phyloP scores from a whole-genome alignment of 192 early-diverging fungal genomes.

The Coemansia sp. region DNA sequence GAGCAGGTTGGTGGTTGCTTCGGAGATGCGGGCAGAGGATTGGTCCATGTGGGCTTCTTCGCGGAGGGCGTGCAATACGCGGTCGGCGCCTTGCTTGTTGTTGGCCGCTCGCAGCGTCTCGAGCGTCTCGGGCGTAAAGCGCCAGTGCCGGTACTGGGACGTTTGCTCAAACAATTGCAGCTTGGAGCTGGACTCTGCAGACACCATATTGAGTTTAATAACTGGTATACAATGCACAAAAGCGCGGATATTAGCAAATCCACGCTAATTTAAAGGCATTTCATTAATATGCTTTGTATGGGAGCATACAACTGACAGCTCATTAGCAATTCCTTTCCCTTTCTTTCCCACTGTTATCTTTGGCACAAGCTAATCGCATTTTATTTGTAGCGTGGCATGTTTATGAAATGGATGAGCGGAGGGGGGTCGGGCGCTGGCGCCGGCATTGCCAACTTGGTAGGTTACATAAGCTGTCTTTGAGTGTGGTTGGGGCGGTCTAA shows the following conservation, averaged over 20 bases:
- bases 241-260: not conserved
- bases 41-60: slow-evolving; percentile 57
- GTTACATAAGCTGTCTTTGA: not conserved
- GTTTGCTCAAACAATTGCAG: slow-evolving; percentile 65
- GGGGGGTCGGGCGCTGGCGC: slow-evolving; percentile 23
- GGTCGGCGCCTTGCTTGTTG: slow-evolving; percentile 59
- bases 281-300: not conserved
- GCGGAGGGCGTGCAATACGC: slow-evolving; percentile 57
- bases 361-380: not conserved
- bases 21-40: slow-evolving; percentile 21
- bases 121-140: slow-evolving; percentile 59
- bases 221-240: not conserved
- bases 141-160: slow-evolving; percentile 75
- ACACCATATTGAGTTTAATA: not conserved
- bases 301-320: not conserved
- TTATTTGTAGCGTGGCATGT: slow-evolving; percentile 45
- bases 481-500: not conserved
- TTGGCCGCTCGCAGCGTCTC: slow-evolving; percentile 60
- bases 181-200: not conserved
- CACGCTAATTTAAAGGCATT: not conserved
- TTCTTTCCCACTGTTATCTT: not conserved
- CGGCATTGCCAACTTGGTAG: slow-evolving; percentile 14
- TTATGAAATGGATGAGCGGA: slow-evolving; percentile 70
- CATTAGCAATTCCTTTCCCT: not conserved
- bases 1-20: slow-evolving; percentile 45